phyloP scores from a whole-genome alignment of 805 yeast genomes.

The Groenewaldozyma tartarivorans region DNA sequence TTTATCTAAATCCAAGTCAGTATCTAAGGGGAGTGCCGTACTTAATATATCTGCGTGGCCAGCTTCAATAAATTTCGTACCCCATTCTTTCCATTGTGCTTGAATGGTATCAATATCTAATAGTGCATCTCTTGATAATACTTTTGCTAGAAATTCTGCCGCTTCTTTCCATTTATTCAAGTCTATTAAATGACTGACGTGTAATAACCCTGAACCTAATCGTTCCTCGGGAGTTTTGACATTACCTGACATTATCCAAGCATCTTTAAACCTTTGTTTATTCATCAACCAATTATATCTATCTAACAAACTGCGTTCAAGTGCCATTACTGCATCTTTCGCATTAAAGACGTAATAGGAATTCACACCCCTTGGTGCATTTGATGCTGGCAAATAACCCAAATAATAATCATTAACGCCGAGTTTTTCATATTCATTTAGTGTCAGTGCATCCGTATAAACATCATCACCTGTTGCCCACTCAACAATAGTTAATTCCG shows the following conservation, averaged over 20 bases:
- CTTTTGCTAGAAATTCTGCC: slow-evolving; percentile 37
- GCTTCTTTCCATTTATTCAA: slow-evolving; percentile 48
- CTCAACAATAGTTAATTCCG: slow-evolving; percentile 68
- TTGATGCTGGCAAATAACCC: background rate
- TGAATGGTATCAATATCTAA: slow-evolving; percentile 12
- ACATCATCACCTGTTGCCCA: slow-evolving; percentile 58
- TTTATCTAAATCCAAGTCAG: slow-evolving; percentile 28
- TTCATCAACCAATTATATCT: slow-evolving; percentile 64
- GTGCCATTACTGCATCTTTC: slow-evolving; percentile 68
- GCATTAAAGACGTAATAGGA: slow-evolving; percentile 69
- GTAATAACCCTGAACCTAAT: slow-evolving; percentile 49
- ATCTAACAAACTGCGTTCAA: slow-evolving; percentile 61
- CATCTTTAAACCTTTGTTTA: slow-evolving; percentile 45
- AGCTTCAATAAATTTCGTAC: slow-evolving; percentile 41
- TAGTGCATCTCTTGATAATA: slow-evolving; percentile 26
- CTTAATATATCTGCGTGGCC: slow-evolving; percentile 40
- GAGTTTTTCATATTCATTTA: slow-evolving; percentile 45
- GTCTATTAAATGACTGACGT: slow-evolving; percentile 29
- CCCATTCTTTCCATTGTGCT: slow-evolving; percentile 59
- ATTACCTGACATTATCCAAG: slow-evolving; percentile 69
- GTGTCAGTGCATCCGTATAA: slow-evolving; percentile 68
- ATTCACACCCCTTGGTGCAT: slow-evolving; percentile 10
- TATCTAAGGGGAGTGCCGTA: slow-evolving; percentile 43
- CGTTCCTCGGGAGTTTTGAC: slow-evolving; percentile 43
- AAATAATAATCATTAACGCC: slow-evolving; percentile 78